These are phyloP conservation scores for Aspergillus sp. DNA, from an alignment of 2,329 filamentous ascomycete genomes.

Conservation along the genomic window DNA sequence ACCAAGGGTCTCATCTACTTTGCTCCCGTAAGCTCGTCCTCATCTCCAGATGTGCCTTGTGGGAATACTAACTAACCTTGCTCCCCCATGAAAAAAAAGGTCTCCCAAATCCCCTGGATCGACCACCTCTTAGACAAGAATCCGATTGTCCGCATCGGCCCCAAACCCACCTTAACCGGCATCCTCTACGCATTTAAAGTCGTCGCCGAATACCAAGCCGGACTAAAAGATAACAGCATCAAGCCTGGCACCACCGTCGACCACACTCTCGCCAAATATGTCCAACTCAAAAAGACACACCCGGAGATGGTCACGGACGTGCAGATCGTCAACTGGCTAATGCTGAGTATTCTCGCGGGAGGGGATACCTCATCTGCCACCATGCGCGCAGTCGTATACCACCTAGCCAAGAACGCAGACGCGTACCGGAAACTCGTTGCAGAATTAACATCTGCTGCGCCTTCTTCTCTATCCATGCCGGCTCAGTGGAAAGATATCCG, in stretches of 20 bases:
- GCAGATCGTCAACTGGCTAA: slow-evolving; percentile 27
- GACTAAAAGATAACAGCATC: neutral
- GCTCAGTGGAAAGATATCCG: slow-evolving; percentile 14
- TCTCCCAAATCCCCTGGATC: slow-evolving; percentile 23
- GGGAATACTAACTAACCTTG: neutral
- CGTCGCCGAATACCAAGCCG: slow-evolving; percentile 5
- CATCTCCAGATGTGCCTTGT: neutral
- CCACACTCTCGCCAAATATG: slow-evolving; percentile 29
- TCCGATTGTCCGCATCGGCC: slow-evolving; percentile 21
- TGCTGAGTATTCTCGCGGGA: slow-evolving; percentile 33
- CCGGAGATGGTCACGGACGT: slow-evolving; percentile 26
- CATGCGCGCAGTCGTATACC: slow-evolving; percentile 34
- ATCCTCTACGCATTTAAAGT: slow-evolving; percentile 11
- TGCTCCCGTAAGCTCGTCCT: slow-evolving; percentile 12
- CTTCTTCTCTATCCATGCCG: neutral
- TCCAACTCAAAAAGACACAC: slow-evolving; percentile 26
- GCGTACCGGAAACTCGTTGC: slow-evolving; percentile 4
- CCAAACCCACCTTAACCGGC: slow-evolving; percentile 17
- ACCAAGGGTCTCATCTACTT: slow-evolving; percentile 23
- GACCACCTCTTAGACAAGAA: slow-evolving; percentile 24
- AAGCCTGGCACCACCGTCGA: slow-evolving; percentile 22
- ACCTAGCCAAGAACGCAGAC: slow-evolving; percentile 26
- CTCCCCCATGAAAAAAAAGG: slow-evolving; percentile 2
- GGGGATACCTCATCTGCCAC: slow-evolving; percentile 37
- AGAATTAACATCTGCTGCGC: neutral